Base-by-base conservation (phyloP, 179 eudicot genomes). In the Pouteria campechiana region DNA sequence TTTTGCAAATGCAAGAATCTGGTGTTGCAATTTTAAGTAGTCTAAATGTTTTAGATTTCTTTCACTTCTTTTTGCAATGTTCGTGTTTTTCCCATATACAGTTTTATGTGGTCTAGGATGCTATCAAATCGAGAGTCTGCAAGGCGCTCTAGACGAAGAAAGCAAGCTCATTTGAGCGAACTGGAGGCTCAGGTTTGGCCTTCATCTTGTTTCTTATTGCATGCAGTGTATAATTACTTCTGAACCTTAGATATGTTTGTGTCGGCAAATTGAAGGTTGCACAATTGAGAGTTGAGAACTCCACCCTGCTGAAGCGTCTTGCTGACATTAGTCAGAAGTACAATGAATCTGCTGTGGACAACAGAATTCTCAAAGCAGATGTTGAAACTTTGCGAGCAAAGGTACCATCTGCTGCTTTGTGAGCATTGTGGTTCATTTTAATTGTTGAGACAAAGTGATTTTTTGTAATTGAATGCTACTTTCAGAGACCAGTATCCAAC, bases 81-180 rank as follows among this genome's bases (percentile, higher is more conserved):
- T 44, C 16, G 2, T 40, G 25, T 10, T 18, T 3, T 27, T 14
- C 2, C 30, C n/a, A 3, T 25, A 13, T 16, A 14, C n/a, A n/a
- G n/a, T 14, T 44, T 35, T 33, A 12, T 39, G 11, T 30, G 52
- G 65, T 28, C 44, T 73, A 89, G 95, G 68, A 85, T 89, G 93
- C 83, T 89, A 60, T 89, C 95, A 13, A 85, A 89, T 46, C 72
- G 95, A 74, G 95, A 81, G 67, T 89, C 95, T 28, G 95, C 93
- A 48, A 64, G 95, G 46, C 86, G 95, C 39, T 89, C 97, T 6
- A 81, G 95, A 57, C 78, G 97, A 68, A 72, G 97, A 66, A 85
- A 85, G 64, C 93, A 85, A 54, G 89, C 89, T 40, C 97, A 89
- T 61, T 55, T 89, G 47, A 78, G 81, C 13, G 97, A 85, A 70